Conservation (phyloP, 139 green algal species). For the Chlamydomonas schloesseri region DNA sequence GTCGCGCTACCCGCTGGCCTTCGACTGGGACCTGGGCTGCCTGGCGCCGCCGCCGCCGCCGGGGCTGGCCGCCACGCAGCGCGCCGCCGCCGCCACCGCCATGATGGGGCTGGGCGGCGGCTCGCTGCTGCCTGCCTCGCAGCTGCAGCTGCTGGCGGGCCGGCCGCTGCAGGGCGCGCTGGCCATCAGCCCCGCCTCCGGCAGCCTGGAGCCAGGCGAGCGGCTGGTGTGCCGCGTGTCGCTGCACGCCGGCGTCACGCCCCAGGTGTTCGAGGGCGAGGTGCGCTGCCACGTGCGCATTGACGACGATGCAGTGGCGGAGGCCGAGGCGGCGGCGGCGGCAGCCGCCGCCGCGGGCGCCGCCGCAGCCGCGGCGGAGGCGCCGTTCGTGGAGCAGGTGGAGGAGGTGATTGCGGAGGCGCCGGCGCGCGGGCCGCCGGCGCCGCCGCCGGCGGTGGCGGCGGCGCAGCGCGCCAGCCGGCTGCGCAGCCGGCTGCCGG, state of each 20-base stretch:
- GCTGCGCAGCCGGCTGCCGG: constrained; percentile 44
- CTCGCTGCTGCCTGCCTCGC: background rate
- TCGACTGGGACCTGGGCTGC: constrained; percentile 49
- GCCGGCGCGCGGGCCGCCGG: constrained; percentile 1
- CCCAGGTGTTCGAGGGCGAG: constrained; percentile 49
- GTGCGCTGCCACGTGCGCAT: constrained; percentile 36
- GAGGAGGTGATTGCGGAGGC: constrained; percentile 46
- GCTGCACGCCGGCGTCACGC: constrained; percentile 41
- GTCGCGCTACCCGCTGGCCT: constrained; percentile 53
- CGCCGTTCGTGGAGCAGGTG: constrained; percentile 15
- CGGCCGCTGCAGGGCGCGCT: constrained; percentile 26
- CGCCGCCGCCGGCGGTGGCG: constrained; percentile 20
- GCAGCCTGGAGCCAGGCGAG: constrained; percentile 47
- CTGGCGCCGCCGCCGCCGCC: background rate
- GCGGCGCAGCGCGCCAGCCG: constrained; percentile 24
- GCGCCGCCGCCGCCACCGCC: background rate
- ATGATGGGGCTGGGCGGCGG: background rate
- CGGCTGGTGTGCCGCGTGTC: constrained; percentile 35
- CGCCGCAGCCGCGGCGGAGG: constrained; percentile 9
- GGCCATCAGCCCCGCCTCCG: constrained; percentile 14
- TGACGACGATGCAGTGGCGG: constrained; percentile 37
- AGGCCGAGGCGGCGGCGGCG: constrained; percentile 19
- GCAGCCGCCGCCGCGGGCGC: constrained; percentile 3
- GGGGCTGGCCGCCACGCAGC: background rate
- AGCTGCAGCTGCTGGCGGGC: constrained; percentile 10